Conservation (phyloP, 2,329 filamentous ascomycete species). For the Geoglossum cookeanum region DNA sequence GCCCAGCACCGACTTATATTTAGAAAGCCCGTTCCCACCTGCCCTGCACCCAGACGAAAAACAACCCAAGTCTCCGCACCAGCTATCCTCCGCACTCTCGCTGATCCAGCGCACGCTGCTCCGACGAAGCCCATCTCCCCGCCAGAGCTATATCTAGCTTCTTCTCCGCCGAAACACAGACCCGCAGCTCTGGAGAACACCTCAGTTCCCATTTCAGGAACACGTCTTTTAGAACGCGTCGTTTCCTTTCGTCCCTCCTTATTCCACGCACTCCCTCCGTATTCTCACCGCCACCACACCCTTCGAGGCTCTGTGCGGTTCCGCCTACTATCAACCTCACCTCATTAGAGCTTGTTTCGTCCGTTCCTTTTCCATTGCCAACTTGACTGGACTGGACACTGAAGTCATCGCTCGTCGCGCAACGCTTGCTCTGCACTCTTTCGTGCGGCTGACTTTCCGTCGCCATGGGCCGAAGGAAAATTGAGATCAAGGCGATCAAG, state of each 20-base stretch:
- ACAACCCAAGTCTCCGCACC: not conserved
- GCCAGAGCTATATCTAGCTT: not conserved
- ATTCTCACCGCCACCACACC: not conserved
- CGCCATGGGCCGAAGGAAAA: constrained; percentile 91
- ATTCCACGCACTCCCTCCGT: not conserved
- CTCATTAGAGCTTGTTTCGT: not conserved
- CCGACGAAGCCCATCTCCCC: not conserved
- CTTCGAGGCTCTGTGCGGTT: not conserved
- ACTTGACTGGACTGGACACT: not conserved
- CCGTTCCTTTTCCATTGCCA: not conserved
- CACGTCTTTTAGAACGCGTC: not conserved
- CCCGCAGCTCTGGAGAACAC: not conserved
- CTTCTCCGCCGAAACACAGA: not conserved
- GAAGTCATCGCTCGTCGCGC: not conserved
- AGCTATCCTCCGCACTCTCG: no score
- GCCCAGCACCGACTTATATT: not conserved
- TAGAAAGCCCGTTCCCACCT: not conserved
- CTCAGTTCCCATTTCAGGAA: not conserved
- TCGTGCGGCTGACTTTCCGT: constrained; percentile 1
- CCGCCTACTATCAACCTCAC: not conserved
- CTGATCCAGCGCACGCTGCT: not conserved
- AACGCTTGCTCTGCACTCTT: not conserved
- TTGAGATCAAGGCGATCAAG: constrained; percentile 99
- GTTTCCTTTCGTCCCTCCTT: not conserved
- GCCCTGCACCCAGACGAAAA: not conserved